Base-by-base conservation (phyloP, 257 asterid genomes). In the Leptodermis oblonga region DNA sequence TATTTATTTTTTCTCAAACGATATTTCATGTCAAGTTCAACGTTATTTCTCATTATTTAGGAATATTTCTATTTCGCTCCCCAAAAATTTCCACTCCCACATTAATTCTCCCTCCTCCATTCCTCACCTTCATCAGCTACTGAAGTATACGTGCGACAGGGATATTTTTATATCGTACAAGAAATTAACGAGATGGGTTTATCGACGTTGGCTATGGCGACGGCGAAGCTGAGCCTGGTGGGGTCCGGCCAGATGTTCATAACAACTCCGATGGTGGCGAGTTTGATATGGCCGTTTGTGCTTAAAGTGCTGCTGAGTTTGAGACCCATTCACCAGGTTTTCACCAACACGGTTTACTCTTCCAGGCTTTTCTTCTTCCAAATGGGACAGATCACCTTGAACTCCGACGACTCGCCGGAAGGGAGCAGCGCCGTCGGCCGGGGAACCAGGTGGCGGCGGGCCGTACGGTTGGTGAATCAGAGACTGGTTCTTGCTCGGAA, bases 391-490 rank as follows among this genome's bases (percentile, higher is more conserved):
- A 88, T 90, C 4, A 75, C 74, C 3, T 65, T 71, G 18, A 73
- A 70, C 31, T 17, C 72, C 43, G 67, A 55, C 68, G n/a, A 55
- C 41, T 20, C 43, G 25, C 39, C 64, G 23, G 11, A 65, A 39
- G 11, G 28, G 12, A 54, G 36, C 8, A 63, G n/a, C n/a, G n/a
- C 45, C 49, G 67, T 54, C 23, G 60, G 31, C 23, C 70, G 70
- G 0, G 76, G 73, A 1, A 71, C 73, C 45, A 78, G 95, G 76
- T 85, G 90, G 88, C 88, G 74, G 78, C 68, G 95, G 77, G 88
- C 87, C 20, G 60, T 86, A 55, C 86, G 88, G 51, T 37, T 88
- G 49, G 79, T 90, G 26, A 68, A 4, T 49, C 82, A 78, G 71
- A 81, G 88, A 54, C 25, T 83, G 41, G 58, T 25, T 1, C 86